Evolutionary conservation across 768 basidiomycete species (phyloP).

Genomic region (Heimioporus sp.): DNA sequence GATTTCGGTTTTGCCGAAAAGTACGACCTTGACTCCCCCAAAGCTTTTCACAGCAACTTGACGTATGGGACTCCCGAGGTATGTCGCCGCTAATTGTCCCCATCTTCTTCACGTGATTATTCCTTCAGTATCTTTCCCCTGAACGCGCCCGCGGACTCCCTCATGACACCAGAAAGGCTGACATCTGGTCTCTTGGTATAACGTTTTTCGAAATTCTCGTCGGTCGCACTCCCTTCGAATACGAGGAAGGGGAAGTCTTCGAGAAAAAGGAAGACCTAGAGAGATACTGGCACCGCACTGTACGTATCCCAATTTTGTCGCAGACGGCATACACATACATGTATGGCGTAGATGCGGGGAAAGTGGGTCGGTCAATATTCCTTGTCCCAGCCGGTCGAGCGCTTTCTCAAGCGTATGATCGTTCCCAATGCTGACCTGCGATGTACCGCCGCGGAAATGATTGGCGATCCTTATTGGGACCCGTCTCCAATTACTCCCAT

Average conservation of each 20-base stretch:
- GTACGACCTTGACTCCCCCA: conserved; percentile 61
- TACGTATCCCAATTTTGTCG: conserved; percentile 31
- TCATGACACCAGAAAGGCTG: conserved; percentile 93
- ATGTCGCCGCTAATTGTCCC: conserved; percentile 1
- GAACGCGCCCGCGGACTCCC: conserved; percentile 84
- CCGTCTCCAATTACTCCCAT: conserved; percentile 26
- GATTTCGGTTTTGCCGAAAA: conserved; percentile 97
- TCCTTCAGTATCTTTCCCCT: conserved; percentile 78
- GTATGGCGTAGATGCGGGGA: conserved; percentile 54
- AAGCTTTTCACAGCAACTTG: conserved; percentile 78
- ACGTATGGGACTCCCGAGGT: conserved; percentile 93
- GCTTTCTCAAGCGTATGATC: conserved; percentile 73
- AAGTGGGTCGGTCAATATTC: conserved; percentile 74
- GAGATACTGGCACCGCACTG: conserved; percentile 84
- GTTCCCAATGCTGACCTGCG: conserved; percentile 79
- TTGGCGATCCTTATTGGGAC: conserved; percentile 69
- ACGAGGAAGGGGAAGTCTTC: conserved; percentile 77
- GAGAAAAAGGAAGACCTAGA: conserved; percentile 77
- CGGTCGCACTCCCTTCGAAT: conserved; percentile 90
- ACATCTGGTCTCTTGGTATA: conserved; percentile 81
- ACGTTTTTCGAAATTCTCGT: conserved; percentile 94
- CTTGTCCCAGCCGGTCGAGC: conserved; percentile 66
- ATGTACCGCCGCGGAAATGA: conserved; percentile 63
- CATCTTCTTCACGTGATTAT: neutral
- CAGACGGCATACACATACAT: neutral